A percentile compares a stretch with the other conserved stretches of the same genome.
These are phyloP conservation scores for Ligustrum vulgare DNA, from an alignment of 257 asterid species.

Conservation along the genomic window DNA sequence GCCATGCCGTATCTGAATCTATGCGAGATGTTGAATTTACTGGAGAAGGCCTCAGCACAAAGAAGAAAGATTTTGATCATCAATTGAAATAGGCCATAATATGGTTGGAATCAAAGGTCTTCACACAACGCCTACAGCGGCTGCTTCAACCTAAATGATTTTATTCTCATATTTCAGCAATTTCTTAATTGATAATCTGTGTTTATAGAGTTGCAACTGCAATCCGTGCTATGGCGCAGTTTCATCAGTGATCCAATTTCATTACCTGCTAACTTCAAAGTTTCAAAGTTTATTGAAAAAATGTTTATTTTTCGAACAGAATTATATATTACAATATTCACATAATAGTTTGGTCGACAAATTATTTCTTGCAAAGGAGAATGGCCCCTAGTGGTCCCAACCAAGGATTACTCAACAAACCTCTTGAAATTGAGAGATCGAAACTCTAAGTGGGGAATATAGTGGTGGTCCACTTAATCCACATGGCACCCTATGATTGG, in stretches of 20 bases:
- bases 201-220: slow-evolving; percentile 44
- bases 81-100: slow-evolving; percentile 54
- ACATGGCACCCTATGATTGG: too few relatives aligned
- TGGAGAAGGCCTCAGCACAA: slow-evolving; percentile 36
- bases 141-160: slow-evolving; percentile 23
- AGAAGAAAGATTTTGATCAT: slow-evolving; percentile 40
- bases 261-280: slow-evolving; percentile 29
- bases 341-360: too few relatives aligned
- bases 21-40: slow-evolving; percentile 30
- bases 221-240: slow-evolving; percentile 20
- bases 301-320: background rate
- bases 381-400: too few relatives aligned
- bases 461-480: too few relatives aligned
- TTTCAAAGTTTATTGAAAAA: background rate
- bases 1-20: slow-evolving; percentile 35
- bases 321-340: background rate
- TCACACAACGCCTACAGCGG: slow-evolving; percentile 22
- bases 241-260: slow-evolving; percentile 12
- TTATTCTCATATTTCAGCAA: slow-evolving; percentile 1
- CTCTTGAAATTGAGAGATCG: too few relatives aligned
- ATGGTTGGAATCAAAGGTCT: slow-evolving; percentile 36
- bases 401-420: too few relatives aligned
- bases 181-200: slow-evolving; percentile 12
- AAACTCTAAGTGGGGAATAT: too few relatives aligned
- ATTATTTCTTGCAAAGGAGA: too few relatives aligned